These are phyloP conservation scores for Globisporangium lucens DNA, from an alignment of 352 stramenopile species.

Conservation along the genomic window DNA sequence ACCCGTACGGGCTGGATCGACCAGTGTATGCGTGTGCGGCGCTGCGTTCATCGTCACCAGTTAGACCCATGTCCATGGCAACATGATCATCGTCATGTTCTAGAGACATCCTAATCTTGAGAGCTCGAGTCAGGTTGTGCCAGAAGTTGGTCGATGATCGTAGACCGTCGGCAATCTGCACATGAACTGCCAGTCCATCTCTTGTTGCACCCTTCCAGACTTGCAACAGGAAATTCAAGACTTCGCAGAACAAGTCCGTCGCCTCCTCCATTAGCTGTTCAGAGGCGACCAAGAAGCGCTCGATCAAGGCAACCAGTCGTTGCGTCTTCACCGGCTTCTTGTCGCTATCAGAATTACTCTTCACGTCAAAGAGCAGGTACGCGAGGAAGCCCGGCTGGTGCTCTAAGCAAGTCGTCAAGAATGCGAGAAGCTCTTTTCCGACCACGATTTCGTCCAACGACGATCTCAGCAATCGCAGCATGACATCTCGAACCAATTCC, in stretches of 20 bases:
- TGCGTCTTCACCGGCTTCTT: slow-evolving; percentile 21
- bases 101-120: slow-evolving; percentile 60
- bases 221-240: slow-evolving; percentile 53
- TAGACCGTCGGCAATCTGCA: slow-evolving; percentile 43
- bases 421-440: slow-evolving; percentile 42
- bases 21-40: slow-evolving; percentile 32
- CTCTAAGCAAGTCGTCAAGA: slow-evolving; percentile 53
- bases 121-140: slow-evolving; percentile 49
- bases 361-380: slow-evolving; percentile 42
- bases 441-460: slow-evolving; percentile 23
- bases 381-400: slow-evolving; percentile 64
- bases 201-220: slow-evolving; percentile 54
- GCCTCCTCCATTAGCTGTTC: slow-evolving; percentile 55
- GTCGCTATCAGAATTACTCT: slow-evolving; percentile 8
- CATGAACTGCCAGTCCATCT: slow-evolving; percentile 33
- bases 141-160: slow-evolving; percentile 43
- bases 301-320: slow-evolving; percentile 38
- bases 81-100: slow-evolving; percentile 35
- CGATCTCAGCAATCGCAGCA: slow-evolving; percentile 36
- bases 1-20: slow-evolving; percentile 56
- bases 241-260: slow-evolving; percentile 53
- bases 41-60: slow-evolving; percentile 25
- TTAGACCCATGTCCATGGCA: slow-evolving; percentile 36
- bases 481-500: slow-evolving; percentile 30
- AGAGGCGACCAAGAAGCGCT: slow-evolving; percentile 51